Conservation (phyloP, 441 rosid genomes). For the Aquilaria agallochum region DNA sequence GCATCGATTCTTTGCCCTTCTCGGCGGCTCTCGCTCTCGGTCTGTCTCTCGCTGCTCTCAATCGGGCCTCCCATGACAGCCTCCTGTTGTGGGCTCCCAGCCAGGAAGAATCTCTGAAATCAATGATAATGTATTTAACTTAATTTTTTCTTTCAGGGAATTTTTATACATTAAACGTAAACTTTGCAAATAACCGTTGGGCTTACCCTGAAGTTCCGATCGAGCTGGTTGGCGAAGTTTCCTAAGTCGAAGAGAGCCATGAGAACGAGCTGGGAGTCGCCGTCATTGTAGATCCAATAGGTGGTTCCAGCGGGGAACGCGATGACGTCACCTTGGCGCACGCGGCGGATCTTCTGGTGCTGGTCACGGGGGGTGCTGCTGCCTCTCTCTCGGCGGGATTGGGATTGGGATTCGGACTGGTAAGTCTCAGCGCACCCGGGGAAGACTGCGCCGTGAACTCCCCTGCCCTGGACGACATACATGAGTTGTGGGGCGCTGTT, state of each 20-base stretch:
- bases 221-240: slow-evolving; percentile 30
- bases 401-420: slow-evolving; percentile 6
- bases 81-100: slow-evolving; percentile 43
- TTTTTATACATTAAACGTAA: too few relatives aligned
- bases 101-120: slow-evolving; percentile 46
- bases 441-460: slow-evolving; percentile 10
- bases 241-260: slow-evolving; percentile 21
- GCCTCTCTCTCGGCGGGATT: not conserved
- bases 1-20: slow-evolving; percentile 7
- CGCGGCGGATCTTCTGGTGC: slow-evolving; percentile 31
- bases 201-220: slow-evolving; percentile 22
- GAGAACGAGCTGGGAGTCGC: slow-evolving; percentile 22
- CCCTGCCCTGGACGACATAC: slow-evolving; percentile 7
- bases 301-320: slow-evolving; percentile 29
- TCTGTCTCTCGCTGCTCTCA: slow-evolving; percentile 1
- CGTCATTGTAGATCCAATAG: slow-evolving; percentile 37
- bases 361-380: slow-evolving; percentile 10
- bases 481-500: slow-evolving; percentile 11
- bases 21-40: not conserved
- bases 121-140: not conserved
- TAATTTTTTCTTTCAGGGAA: too few relatives aligned
- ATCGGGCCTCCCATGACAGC: slow-evolving; percentile 9
- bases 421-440: slow-evolving; percentile 35
- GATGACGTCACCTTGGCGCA: slow-evolving; percentile 27
- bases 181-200: too few relatives aligned